Conservation (phyloP, 306 rosid species). For the Dalbergia cochinchinensis region DNA sequence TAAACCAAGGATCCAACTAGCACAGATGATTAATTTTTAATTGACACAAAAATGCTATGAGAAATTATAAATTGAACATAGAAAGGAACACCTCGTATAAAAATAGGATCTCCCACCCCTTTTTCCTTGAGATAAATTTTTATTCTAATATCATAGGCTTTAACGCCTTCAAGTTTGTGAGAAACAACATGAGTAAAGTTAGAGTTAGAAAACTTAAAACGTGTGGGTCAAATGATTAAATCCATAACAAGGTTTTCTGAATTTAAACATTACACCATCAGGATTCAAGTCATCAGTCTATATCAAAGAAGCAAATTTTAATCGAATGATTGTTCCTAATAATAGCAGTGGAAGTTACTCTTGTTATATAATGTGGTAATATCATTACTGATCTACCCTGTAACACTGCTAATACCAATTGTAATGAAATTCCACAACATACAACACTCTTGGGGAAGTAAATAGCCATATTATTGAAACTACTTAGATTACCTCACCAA, state of each 20-base stretch:
- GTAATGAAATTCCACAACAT: conserved; percentile 5
- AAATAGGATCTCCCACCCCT: conserved; percentile 20
- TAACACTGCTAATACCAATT: conserved; percentile 25
- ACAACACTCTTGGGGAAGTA: conserved; percentile 36
- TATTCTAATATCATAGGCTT: conserved; percentile 22
- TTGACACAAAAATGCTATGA: conserved; percentile 18
- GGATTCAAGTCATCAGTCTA: conserved; percentile 21
- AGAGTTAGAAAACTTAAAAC: conserved; percentile 24
- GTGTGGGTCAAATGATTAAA: conserved; percentile 27
- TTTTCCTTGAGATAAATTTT: conserved; percentile 28
- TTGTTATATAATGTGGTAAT: background rate
- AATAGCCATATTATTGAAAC: conserved; percentile 28
- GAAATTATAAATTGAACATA: conserved; percentile 29
- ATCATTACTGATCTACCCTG: conserved; percentile 25
- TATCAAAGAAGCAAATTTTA: conserved; percentile 19
- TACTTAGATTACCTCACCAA: conserved; percentile 83
- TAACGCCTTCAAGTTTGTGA: conserved; percentile 10
- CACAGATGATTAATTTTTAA: background rate
- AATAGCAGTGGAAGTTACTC: conserved; percentile 14
- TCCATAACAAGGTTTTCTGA: conserved; percentile 11
- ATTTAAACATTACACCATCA: background rate
- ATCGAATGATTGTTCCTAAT: conserved; percentile 1
- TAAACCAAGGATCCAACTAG: background rate
- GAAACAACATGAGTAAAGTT: conserved; percentile 31
- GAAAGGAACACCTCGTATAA: conserved; percentile 17